Evolutionary conservation across 768 basidiomycete genomes (phyloP).

Genomic region (Glaciozyma antarctica): DNA sequence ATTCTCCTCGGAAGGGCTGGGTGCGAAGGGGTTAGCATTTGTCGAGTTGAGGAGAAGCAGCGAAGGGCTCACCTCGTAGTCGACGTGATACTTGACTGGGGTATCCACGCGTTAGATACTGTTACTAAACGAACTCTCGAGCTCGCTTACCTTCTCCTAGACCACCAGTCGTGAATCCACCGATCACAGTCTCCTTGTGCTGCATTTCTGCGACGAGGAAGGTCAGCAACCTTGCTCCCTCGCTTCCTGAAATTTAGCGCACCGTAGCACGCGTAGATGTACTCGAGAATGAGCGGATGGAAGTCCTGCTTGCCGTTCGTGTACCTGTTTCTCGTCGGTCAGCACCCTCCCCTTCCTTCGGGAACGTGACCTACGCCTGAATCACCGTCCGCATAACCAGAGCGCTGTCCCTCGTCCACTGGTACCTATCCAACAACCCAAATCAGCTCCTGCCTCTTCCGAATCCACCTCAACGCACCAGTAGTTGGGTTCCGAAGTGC

Average conservation of each 20-base stretch:
- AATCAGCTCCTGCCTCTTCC: background rate
- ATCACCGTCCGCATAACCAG: constrained; percentile 30
- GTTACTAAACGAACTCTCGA: too few species aligned
- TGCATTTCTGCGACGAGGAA: constrained; percentile 26
- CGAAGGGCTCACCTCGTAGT: background rate
- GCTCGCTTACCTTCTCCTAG: constrained; percentile 21
- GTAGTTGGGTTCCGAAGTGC: constrained; percentile 30
- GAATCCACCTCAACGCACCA: constrained; percentile 5
- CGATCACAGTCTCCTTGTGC: constrained; percentile 29
- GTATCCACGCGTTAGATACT: too few species aligned
- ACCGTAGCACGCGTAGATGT: constrained; percentile 26
- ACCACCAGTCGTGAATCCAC: constrained; percentile 30
- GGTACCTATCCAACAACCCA: constrained; percentile 16
- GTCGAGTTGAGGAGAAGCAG: too few species aligned
- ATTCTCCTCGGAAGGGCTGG: constrained; percentile 27
- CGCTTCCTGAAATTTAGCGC: background rate
- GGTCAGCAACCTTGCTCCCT: background rate
- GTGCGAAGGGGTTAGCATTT: background rate
- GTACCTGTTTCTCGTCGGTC: background rate
- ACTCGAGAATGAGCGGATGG: constrained; percentile 22
- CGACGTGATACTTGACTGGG: constrained; percentile 29
- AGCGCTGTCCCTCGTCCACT: constrained; percentile 34
- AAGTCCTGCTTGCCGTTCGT: constrained; percentile 1
- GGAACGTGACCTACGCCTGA: constrained; percentile 14
- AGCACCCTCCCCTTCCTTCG: too few species aligned